phyloP scores from a whole-genome alignment of 768 basidiomycete genomes.

The Pleurotus salmoneostramineus region DNA sequence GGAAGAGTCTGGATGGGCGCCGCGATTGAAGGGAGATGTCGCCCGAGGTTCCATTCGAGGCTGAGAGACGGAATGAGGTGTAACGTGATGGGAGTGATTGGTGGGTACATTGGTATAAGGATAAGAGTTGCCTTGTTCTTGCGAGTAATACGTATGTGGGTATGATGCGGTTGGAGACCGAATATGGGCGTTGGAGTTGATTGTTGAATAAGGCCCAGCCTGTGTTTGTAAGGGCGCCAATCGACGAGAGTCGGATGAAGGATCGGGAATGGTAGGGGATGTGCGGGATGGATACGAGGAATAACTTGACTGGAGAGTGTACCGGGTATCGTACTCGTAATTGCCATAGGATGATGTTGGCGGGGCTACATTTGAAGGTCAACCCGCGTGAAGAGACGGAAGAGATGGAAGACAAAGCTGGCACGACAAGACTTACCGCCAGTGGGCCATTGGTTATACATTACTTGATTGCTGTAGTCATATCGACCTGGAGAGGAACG shows the following conservation, averaged over 20 bases:
- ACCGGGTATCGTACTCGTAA: slow-evolving; percentile 55
- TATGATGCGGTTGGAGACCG: slow-evolving; percentile 67
- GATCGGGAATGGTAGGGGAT: slow-evolving; percentile 42
- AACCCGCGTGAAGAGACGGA: slow-evolving; percentile 23
- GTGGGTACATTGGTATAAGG: slow-evolving; percentile 31
- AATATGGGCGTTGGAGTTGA: slow-evolving; percentile 36
- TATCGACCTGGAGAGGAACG: slow-evolving; percentile 59
- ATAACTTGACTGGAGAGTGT: slow-evolving; percentile 32
- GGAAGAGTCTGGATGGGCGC: slow-evolving; percentile 23
- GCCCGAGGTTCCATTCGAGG: slow-evolving; percentile 35
- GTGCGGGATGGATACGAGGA: slow-evolving; percentile 44
- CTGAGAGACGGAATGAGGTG: slow-evolving; percentile 11
- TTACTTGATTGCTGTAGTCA: slow-evolving; percentile 48
- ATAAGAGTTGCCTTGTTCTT: slow-evolving; percentile 34
- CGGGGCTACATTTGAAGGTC: slow-evolving; percentile 30
- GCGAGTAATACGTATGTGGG: slow-evolving; percentile 50
- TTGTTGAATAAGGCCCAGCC: slow-evolving; percentile 35
- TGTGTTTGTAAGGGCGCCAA: slow-evolving; percentile 50
- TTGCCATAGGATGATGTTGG: slow-evolving; percentile 46
- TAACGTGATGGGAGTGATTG: slow-evolving; percentile 18
- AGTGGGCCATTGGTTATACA: slow-evolving; percentile 43
- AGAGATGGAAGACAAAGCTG: slow-evolving; percentile 26
- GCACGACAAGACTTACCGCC: slow-evolving; percentile 26
- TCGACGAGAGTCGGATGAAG: slow-evolving; percentile 44
- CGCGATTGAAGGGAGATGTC: slow-evolving; percentile 40